phyloP scores from a whole-genome alignment of 2,329 filamentous ascomycete genomes.

The Paraphaeosphaeria minitans region DNA sequence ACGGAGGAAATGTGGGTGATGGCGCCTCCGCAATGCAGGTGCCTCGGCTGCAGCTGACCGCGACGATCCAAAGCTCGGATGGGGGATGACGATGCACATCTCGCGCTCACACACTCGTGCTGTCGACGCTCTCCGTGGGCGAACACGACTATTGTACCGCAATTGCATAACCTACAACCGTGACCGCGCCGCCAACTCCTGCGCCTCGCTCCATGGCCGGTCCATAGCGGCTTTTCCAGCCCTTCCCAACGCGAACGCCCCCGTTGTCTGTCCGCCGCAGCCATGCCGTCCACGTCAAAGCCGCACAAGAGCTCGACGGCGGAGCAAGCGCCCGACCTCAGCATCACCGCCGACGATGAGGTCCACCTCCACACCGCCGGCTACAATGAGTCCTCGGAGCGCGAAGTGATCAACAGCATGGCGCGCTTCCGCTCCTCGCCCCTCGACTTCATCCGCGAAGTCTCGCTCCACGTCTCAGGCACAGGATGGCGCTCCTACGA shows the following conservation, averaged over 20 bases:
- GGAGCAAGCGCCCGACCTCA: constrained; percentile 51
- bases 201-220: background rate
- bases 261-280: background rate
- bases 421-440: constrained; percentile 79
- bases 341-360: constrained; percentile 51
- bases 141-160: too few relatives aligned
- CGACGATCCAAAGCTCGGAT: constrained; percentile 12
- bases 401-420: constrained; percentile 79
- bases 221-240: background rate
- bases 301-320: constrained; percentile 21
- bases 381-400: constrained; percentile 58
- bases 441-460: constrained; percentile 85
- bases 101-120: background rate
- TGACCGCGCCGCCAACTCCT: background rate
- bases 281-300: constrained; percentile 26
- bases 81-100: constrained; percentile 9
- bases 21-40: constrained; percentile 5
- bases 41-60: constrained; percentile 12
- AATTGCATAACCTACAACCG: background rate
- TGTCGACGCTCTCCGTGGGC: background rate
- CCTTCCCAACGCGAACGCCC: background rate
- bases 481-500: constrained; percentile 97
- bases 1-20: background rate
- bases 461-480: constrained; percentile 90
- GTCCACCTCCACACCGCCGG: constrained; percentile 53